Base-by-base conservation (phyloP, 2,329 filamentous ascomycete species). In the Talaromyces marneffei region DNA sequence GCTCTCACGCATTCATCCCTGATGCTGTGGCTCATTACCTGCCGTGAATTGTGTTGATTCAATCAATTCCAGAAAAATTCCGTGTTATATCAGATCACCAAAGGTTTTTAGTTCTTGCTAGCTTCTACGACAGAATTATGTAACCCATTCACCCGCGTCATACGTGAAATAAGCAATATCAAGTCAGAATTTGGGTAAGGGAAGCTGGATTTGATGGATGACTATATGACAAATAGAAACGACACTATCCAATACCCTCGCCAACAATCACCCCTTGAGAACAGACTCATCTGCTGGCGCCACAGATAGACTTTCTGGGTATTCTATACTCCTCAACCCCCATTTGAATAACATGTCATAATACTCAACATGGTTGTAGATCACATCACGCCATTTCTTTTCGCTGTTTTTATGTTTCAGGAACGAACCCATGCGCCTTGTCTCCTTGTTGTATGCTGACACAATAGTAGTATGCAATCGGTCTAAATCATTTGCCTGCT, bases 291-390 rank as follows among this genome's bases (percentile, higher is more conserved):
- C 39, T 23, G 54, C 54, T 44, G 39, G 56, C 29, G 29, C 33
- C 18, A 50, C 56, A 20, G 33, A 50, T 16, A 58, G 31, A 18
- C 42, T 33, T 9, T 58, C 31, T 20, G 56, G 42, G 18, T 39
- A 58, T 29, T 27, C 14, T 4, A 58, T 58, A 10, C 27, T n/a
- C n/a, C 31, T 48, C 20, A 58, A 39, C 12, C 56, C 56, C 40
- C 42, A 58, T 46, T n/a, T 14, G 20, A 58, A 58, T 31, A 58
- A 50, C 42, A 58, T 37, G 10, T 58, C 46, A 46, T 58, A 50
- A 29, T 48, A 23, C n/a, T 58, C 56, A 39, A 50, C 42, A 48
- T 58, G 56, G 40, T 58, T 58, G 18, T 58, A 58, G 16, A 58
- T 39, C 40, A 58, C 42, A 27, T 58, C 56, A 9, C n/a, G n/a